Percentiles rank a stretch among this genome's conserved stretches.
These are phyloP conservation scores for Colletotrichum australisinense DNA, from an alignment of 2,329 filamentous ascomycete species.

Conservation along the genomic window DNA sequence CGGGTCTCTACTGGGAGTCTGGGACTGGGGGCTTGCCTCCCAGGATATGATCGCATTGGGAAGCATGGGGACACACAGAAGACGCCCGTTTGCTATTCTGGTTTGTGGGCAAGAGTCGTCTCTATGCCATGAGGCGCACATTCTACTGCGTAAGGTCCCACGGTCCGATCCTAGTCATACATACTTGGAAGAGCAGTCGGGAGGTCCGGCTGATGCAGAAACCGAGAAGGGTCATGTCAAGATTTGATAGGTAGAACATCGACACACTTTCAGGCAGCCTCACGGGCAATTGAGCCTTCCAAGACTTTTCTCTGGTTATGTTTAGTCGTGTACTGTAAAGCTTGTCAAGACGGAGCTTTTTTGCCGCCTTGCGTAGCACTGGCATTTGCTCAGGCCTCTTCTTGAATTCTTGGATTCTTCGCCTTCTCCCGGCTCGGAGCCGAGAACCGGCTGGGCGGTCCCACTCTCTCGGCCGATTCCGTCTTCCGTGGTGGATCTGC, in stretches of 20 bases:
- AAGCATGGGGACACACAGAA: not conserved
- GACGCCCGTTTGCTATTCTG: constrained; percentile 2
- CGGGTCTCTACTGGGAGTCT: not conserved
- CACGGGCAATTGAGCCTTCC: not conserved
- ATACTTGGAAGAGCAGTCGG: not conserved
- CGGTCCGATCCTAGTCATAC: not conserved
- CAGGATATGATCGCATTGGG: not conserved
- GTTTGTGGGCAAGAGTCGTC: not conserved
- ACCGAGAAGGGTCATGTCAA: constrained; percentile 3
- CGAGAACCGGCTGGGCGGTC: not conserved
- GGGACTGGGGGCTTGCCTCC: not conserved
- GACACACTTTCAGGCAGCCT: constrained; percentile 1
- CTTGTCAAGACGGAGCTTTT: not conserved
- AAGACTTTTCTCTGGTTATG: not conserved
- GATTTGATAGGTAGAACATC: not conserved
- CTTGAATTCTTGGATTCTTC: not conserved
- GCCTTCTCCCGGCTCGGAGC: not conserved
- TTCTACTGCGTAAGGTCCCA: not conserved
- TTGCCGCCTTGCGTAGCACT: not conserved
- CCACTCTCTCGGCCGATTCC: constrained; percentile 10
- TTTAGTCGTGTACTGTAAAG: not conserved
- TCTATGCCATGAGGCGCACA: constrained; percentile 4
- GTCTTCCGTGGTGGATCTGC: not conserved
- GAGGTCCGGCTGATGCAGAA: not conserved
- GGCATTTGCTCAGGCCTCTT: not conserved